These are phyloP conservation scores for Boletellus ananas DNA, from an alignment of 768 basidiomycete species.

Conservation along the genomic window DNA sequence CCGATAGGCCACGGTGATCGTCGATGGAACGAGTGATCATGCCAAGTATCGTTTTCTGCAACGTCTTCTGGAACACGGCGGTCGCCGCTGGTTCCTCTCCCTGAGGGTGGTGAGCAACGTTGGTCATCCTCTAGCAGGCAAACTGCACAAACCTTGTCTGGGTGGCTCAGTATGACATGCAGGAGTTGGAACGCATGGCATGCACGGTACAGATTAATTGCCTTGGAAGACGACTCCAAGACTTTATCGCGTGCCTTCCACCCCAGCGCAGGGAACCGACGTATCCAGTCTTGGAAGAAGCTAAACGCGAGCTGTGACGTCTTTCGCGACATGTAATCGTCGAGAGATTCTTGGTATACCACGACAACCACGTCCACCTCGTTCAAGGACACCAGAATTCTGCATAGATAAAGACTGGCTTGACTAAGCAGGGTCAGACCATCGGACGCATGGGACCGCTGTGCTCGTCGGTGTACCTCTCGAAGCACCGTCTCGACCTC, in stretches of 20 bases:
- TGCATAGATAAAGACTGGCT: slow-evolving; percentile 67
- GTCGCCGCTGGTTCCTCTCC: slow-evolving; percentile 40
- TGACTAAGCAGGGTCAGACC: slow-evolving; percentile 61
- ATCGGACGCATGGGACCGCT: slow-evolving; percentile 59
- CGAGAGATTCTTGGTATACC: slow-evolving; percentile 63
- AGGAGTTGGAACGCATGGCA: slow-evolving; percentile 73
- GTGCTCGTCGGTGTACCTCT: slow-evolving; percentile 69
- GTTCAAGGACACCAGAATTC: slow-evolving; percentile 40
- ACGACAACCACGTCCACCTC: slow-evolving; percentile 42
- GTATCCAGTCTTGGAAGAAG: slow-evolving; percentile 79
- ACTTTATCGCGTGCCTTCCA: slow-evolving; percentile 65
- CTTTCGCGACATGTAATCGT: slow-evolving; percentile 79
- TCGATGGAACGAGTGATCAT: slow-evolving; percentile 47
- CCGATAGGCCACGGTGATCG: slow-evolving; percentile 44
- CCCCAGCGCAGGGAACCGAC: slow-evolving; percentile 57
- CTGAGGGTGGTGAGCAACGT: slow-evolving; percentile 21
- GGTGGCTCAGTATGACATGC: slow-evolving; percentile 54
- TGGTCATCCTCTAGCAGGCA: background rate
- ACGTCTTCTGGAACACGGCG: slow-evolving; percentile 40
- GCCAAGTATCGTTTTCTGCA: slow-evolving; percentile 49
- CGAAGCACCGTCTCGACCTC: slow-evolving; percentile 47
- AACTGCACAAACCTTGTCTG: slow-evolving; percentile 17
- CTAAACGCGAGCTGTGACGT: slow-evolving; percentile 64
- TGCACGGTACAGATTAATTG: slow-evolving; percentile 75
- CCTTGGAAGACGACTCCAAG: slow-evolving; percentile 50